Percentiles rank a stretch among this genome's conserved stretches.
phyloP scores from a whole-genome alignment of 2,329 filamentous ascomycete genomes.

The Paraphoma sp. region DNA sequence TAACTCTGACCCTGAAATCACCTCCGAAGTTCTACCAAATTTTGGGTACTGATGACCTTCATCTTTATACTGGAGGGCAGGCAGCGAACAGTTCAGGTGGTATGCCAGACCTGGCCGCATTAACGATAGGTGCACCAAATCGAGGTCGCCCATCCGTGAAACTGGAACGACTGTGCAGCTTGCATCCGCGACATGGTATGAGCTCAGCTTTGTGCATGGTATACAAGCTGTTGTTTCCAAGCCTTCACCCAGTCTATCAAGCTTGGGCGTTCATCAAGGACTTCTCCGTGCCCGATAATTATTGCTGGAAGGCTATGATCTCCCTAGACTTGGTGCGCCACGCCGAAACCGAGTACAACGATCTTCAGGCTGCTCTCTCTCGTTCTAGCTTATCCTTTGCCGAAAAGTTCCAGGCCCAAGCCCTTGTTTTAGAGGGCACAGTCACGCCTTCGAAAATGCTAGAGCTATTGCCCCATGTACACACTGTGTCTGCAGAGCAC shows the following conservation, averaged over 20 bases:
- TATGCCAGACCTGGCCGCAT: neutral
- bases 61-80: conserved; percentile 22
- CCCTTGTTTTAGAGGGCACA: conserved; percentile 33
- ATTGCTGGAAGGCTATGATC: conserved; percentile 21
- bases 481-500: conserved; percentile 41
- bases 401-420: conserved; percentile 27
- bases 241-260: conserved; percentile 22
- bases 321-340: conserved; percentile 63
- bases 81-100: neutral
- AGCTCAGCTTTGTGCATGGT: conserved; percentile 58
- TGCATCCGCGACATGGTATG: conserved; percentile 47
- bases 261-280: conserved; percentile 44
- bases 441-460: conserved; percentile 22
- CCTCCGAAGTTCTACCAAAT: conserved; percentile 50
- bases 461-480: conserved; percentile 27
- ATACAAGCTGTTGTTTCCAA: conserved; percentile 51
- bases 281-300: conserved; percentile 23
- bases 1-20: conserved; percentile 48
- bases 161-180: conserved; percentile 41
- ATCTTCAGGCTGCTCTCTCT: conserved; percentile 63
- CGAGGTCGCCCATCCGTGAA: conserved; percentile 1
- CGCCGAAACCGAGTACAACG: conserved; percentile 63
- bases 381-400: conserved; percentile 20
- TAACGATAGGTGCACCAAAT: neutral
- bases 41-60: conserved; percentile 20